Evolutionary conservation across 2,329 filamentous ascomycete genomes (phyloP), one percentile per base, ranked within the genome.

Genomic region (Xylariaceae sp.): DNA sequence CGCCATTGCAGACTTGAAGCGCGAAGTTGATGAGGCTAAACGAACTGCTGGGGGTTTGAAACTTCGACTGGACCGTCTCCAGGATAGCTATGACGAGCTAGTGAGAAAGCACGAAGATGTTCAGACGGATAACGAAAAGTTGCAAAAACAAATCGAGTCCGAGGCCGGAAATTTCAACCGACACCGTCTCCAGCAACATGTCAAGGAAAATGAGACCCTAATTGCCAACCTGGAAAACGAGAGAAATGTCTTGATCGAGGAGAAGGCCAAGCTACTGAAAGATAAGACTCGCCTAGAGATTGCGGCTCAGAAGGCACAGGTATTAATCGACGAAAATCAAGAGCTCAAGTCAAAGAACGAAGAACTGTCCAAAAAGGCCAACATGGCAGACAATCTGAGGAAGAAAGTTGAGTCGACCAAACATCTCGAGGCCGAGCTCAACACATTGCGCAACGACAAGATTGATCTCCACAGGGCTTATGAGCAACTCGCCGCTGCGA

Each of bases 201-300:
- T 85, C 19, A 78, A 79, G 38, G 82, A 89, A 58, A 83, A 87
- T 60, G 84, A 89, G 64, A 77, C 85, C 50, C 73, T 89, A 44
- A 90, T 91, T 61, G 82, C 83, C 36, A 78, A 75, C 19, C 80
- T 89, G 58, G 87, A 91, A 64, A 76, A 78, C 17, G 80, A 87
- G 58, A 69, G 85, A 11, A 80, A 86, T 49, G 73, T 77, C 31
- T 67, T 76, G 53, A 69, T 70, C 15, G 63, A 70, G 14, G 65
- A 70, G 64, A 79, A 71, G 56, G 70, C 72, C 39, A 71, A 67
- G 22, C 59, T 68, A n/a, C 42, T 61, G 12, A 62, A 62, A 52
- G 62, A 66, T 39, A 63, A 60, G 45, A 45, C 42, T 27, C 62
- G 62, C 17, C 63, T 80, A 31, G 66, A 71, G 46, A 71, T 71